These are phyloP conservation scores for Cyclanthera cordifolia DNA, from an alignment of 306 rosid genomes.

Conservation along the genomic window DNA sequence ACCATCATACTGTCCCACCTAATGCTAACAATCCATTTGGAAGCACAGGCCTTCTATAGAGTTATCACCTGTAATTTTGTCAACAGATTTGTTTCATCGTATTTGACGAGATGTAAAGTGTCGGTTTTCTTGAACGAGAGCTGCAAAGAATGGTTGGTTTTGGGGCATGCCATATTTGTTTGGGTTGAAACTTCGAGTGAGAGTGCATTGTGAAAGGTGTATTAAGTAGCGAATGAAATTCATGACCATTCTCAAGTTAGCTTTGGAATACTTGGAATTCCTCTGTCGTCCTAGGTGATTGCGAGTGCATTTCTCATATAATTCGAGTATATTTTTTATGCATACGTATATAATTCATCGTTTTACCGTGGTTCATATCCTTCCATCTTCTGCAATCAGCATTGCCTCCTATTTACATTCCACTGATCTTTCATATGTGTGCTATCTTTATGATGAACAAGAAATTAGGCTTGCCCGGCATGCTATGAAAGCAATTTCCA, in stretches of 20 bases:
- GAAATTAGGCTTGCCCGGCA: neutral
- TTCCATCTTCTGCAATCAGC: neutral
- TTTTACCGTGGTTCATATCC: neutral
- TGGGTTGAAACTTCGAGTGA: slow-evolving; percentile 26
- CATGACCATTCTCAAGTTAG: neutral
- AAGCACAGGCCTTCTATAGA: slow-evolving; percentile 68
- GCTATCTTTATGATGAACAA: neutral
- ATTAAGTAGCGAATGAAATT: slow-evolving; percentile 29
- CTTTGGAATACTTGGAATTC: slow-evolving; percentile 9
- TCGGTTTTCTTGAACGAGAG: slow-evolving; percentile 27
- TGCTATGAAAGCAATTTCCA: neutral
- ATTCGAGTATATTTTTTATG: neutral
- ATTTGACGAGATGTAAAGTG: slow-evolving; percentile 28
- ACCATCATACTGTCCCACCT: slow-evolving; percentile 42
- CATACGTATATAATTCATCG: neutral
- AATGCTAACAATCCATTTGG: slow-evolving; percentile 89
- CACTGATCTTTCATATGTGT: neutral
- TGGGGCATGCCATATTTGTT: slow-evolving; percentile 18
- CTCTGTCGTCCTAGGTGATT: too few relatives aligned
- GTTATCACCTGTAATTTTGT: slow-evolving; percentile 15
- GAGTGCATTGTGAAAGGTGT: slow-evolving; percentile 24
- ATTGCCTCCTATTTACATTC: neutral
- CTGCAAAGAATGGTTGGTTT: slow-evolving; percentile 12
- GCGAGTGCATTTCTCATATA: neutral
- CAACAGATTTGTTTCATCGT: slow-evolving; percentile 35